These are phyloP conservation scores for Naganishia kalamii DNA, from an alignment of 768 basidiomycete genomes.

Conservation along the genomic window DNA sequence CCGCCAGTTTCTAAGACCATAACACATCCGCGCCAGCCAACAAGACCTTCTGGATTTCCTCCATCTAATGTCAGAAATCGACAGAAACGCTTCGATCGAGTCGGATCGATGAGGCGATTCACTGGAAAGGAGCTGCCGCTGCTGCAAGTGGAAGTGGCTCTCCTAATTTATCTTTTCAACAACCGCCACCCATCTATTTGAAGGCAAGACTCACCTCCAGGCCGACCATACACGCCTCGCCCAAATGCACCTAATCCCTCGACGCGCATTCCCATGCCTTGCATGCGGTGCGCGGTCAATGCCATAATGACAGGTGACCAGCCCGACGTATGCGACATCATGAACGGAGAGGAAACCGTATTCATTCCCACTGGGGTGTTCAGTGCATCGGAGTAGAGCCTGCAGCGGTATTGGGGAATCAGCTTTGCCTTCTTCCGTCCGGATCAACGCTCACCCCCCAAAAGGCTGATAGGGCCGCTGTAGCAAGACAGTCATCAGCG, in stretches of 20 bases:
- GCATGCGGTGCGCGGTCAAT: background rate
- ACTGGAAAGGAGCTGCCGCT: background rate
- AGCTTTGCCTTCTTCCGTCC: too few relatives aligned
- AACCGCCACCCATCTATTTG: background rate
- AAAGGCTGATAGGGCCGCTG: conserved; percentile 9
- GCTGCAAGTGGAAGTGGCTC: background rate
- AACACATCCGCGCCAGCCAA: background rate
- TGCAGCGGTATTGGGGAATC: background rate
- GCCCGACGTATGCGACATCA: background rate
- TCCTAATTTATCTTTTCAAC: background rate
- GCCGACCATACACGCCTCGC: background rate
- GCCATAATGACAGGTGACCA: conserved; percentile 5
- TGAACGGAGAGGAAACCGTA: background rate
- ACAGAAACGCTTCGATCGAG: conserved; percentile 14
- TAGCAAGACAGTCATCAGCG: background rate
- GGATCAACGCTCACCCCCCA: background rate
- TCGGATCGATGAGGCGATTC: background rate
- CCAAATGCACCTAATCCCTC: conserved; percentile 8
- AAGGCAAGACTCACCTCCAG: background rate
- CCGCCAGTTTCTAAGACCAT: background rate
- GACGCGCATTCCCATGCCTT: background rate
- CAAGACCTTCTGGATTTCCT: conserved; percentile 22
- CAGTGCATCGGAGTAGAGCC: conserved; percentile 7
- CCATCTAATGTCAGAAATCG: conserved; percentile 22
- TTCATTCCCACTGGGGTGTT: conserved; percentile 7